Conservation (phyloP, 2,329 filamentous ascomycete species). For the Botrytis galanthina region DNA sequence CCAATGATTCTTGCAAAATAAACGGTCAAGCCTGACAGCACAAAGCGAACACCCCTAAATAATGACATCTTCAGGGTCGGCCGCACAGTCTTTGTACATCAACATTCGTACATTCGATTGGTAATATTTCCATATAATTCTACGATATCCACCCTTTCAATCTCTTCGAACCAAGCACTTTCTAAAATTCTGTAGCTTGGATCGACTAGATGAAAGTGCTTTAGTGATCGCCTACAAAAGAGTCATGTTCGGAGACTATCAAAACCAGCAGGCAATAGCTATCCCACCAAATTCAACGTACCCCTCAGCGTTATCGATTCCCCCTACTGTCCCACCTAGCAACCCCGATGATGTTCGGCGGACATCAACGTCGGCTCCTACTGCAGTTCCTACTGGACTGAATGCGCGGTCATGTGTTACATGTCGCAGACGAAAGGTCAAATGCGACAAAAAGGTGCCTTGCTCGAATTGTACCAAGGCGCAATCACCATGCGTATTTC, state of each 20-base stretch:
- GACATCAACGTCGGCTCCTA: slow-evolving; percentile 23
- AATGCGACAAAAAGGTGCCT: slow-evolving; percentile 72
- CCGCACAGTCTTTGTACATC: neutral
- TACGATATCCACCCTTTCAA: neutral
- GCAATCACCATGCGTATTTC: slow-evolving; percentile 70
- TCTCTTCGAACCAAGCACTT: neutral
- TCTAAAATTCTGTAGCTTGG: neutral
- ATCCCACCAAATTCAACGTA: slow-evolving; percentile 5
- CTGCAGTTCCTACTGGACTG: slow-evolving; percentile 30
- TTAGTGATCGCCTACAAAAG: neutral
- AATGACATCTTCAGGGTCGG: neutral
- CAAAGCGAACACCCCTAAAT: neutral
- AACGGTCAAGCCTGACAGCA: neutral
- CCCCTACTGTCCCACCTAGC: slow-evolving; percentile 16
- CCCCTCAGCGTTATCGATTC: slow-evolving; percentile 10
- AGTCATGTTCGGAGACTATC: slow-evolving; percentile 19
- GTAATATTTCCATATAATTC: neutral
- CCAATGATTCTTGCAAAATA: neutral
- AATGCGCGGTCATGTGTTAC: slow-evolving; percentile 46
- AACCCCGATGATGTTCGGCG: slow-evolving; percentile 22
- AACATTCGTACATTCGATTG: neutral
- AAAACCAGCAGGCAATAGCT: slow-evolving; percentile 10
- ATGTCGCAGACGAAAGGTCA: slow-evolving; percentile 62
- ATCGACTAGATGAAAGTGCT: slow-evolving; percentile 1
- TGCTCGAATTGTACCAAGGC: slow-evolving; percentile 73